Base-by-base conservation (phyloP, 192 early-diverging fungal species). In the Entomortierella beljakovae region DNA sequence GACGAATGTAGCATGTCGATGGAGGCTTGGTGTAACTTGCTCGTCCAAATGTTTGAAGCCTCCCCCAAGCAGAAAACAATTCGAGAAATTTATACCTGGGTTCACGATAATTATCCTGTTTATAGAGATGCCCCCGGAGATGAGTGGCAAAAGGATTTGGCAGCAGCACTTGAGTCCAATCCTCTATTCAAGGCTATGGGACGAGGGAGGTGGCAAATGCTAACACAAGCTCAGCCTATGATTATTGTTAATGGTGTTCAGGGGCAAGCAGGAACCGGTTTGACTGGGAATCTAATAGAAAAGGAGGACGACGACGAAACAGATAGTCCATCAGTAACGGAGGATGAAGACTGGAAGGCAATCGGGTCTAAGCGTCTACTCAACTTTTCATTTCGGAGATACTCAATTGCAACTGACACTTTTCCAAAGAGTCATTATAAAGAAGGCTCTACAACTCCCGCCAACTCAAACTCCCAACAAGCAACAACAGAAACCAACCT, bases 1-100 rank as follows among this genome's bases (percentile, higher is more conserved):
- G 73, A 82, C 32, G 70, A 72, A 32, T 77, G 70, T 42, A 69
- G 73, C 16, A 82, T 82, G 81, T 79, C 74, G 1, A 70, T 76
- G 65, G 75, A 82, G 50, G 81, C 74, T 6, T 82, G 81, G 81
- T 72, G 68, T 38, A 77, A 79, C 48, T 49, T 82, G 16, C 57
- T 82, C 2, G 74, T 71, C 6, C 68, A 82, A 48, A 82, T 82
- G 74, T 82, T 82, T 63, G 69, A 82, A 38, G 68, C 73, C 42
- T 71, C 81, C 29, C 68, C 69, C 62, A 82, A 82, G 53, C 81
- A 82, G 73, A 82, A 82, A 57, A 82, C 81, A 22, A 79, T 82
- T 58, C 75, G 81, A 6, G 81, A 82, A 57, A 75, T 82, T 38
- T 71, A 55, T 48, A 60, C 81, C 18, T 71, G 72, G 81, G 69